Evolutionary conservation across 2,329 filamentous ascomycete species (phyloP), one percentile per base, ranked within the genome.

Genomic region (Aspergillus calidoustus): DNA sequence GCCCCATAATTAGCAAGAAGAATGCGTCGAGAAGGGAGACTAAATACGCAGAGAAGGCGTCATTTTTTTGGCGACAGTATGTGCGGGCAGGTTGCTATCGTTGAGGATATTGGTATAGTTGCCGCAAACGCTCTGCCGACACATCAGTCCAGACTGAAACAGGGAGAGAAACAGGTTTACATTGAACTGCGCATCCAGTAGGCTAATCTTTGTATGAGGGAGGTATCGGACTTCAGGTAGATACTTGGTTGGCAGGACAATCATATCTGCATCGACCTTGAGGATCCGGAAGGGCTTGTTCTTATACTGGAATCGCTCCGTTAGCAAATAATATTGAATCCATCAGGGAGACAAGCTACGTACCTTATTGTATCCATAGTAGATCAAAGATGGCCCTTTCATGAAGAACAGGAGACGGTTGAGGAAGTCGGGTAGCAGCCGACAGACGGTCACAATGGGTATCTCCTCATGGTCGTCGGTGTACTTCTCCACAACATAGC

Each of bases 191-290:
- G 72, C 69, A 61, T 72, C 66, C 30, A 73, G n/a, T 17, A 69
- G 66, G 48, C 68, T 73, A n/a, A 74, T 25, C 11, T 57, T 62
- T 1, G 63, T 64, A 6, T 63, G 53, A 17, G 65, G 59, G 4
- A 71, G 9, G 19, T 64, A 57, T 28, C 64, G 66, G 7, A 75
- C 53, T 47, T 74, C 71, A 31, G 68, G 52, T 4, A 70, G 60
- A 52, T 74, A 75, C 22, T 65, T 71, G 4, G 59, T 54, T 13
- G 73, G 72, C 49, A 75, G 55, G 3, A 74, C 65, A 8, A 73
- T 61, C 28, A 74, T 43, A 57, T 74, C 71, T 9, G 69, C 69
- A 57, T 75, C 72, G 2, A 68, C 61, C 17, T 72, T 74, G 25
- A 72, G 64, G 28, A 75, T 64, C 4, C 71, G 67, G 52, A 69